Percentiles rank a stretch among this genome's conserved stretches.
Conservation (phyloP, 1,139 yeast species). For the Lodderomyces theae region DNA sequence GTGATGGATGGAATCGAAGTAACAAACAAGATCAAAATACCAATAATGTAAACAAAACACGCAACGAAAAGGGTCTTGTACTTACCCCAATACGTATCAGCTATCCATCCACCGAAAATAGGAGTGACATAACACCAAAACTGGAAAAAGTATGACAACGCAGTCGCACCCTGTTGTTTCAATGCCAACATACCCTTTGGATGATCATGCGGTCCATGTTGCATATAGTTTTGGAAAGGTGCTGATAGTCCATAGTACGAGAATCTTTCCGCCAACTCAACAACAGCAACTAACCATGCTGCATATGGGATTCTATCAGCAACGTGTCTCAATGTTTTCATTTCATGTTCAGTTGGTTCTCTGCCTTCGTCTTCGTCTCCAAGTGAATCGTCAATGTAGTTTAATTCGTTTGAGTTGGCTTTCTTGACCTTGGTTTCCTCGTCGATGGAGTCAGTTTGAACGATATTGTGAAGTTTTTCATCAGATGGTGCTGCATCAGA, state of each 20-base stretch:
- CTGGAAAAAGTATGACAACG: slow-evolving; percentile 71
- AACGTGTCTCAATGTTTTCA: slow-evolving; percentile 41
- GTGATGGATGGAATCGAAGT: slow-evolving; percentile 71
- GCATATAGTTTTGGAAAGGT: slow-evolving; percentile 79
- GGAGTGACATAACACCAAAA: slow-evolving; percentile 86
- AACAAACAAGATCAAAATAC: slow-evolving; percentile 62
- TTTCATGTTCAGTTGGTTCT: slow-evolving; percentile 39
- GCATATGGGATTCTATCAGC: slow-evolving; percentile 38
- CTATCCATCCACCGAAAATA: slow-evolving; percentile 69
- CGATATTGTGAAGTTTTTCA: background rate
- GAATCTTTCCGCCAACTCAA: slow-evolving; percentile 80
- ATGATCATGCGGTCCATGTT: slow-evolving; percentile 42
- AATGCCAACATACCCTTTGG: slow-evolving; percentile 63
- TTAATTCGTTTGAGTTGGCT: background rate
- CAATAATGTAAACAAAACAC: slow-evolving; percentile 57
- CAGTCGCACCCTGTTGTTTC: slow-evolving; percentile 67
- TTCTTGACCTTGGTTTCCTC: background rate
- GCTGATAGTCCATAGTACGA: slow-evolving; percentile 80
- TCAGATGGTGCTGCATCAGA: background rate
- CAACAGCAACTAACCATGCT: slow-evolving; percentile 73
- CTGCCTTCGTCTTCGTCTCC: slow-evolving; percentile 25
- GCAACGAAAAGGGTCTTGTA: slow-evolving; percentile 65
- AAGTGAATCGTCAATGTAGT: slow-evolving; percentile 1
- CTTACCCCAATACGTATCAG: slow-evolving; percentile 75
- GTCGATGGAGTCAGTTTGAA: background rate